These are phyloP conservation scores for Cytospora schulzeri DNA, from an alignment of 2,329 filamentous ascomycete species.

Conservation along the genomic window DNA sequence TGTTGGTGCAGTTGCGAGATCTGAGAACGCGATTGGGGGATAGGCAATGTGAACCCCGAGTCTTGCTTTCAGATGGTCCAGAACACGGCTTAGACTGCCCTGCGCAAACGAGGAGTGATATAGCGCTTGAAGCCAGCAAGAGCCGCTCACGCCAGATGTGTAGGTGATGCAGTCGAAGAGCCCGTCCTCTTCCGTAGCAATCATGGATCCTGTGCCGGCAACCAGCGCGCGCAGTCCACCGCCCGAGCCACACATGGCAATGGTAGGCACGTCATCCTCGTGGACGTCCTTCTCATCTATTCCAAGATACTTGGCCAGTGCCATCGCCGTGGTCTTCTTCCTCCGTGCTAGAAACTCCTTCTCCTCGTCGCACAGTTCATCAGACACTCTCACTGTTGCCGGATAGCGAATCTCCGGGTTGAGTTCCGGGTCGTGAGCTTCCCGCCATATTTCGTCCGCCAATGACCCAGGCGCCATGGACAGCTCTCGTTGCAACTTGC, in stretches of 20 bases:
- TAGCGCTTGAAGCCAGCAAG: constrained; percentile 90
- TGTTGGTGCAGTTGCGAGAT: constrained; percentile 85
- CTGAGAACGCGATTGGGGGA: constrained; percentile 77
- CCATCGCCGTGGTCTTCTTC: constrained; percentile 67
- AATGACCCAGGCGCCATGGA: constrained; percentile 86
- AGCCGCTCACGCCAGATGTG: constrained; percentile 91
- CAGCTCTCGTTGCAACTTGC: constrained; percentile 84
- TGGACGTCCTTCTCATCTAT: constrained; percentile 81
- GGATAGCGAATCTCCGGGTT: constrained; percentile 88
- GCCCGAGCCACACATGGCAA: constrained; percentile 92
- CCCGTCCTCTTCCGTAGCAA: constrained; percentile 82
- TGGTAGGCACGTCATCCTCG: constrained; percentile 87
- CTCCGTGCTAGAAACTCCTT: constrained; percentile 71
- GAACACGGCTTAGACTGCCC: constrained; percentile 67
- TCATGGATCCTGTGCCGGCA: constrained; percentile 83
- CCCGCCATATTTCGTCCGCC: constrained; percentile 89
- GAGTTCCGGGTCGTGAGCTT: constrained; percentile 79
- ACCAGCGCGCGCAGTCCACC: constrained; percentile 89
- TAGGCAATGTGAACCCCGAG: constrained; percentile 90
- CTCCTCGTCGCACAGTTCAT: constrained; percentile 82
- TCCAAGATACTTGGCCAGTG: constrained; percentile 79
- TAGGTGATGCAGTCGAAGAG: constrained; percentile 95
- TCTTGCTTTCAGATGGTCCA: constrained; percentile 84
- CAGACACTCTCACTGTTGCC: constrained; percentile 79
- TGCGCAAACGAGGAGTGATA: constrained; percentile 79